Evolutionary conservation across 148 eudicot species (phyloP), one percentile per base, ranked within the genome.

Genomic region (Vaccinium vitisidaea): DNA sequence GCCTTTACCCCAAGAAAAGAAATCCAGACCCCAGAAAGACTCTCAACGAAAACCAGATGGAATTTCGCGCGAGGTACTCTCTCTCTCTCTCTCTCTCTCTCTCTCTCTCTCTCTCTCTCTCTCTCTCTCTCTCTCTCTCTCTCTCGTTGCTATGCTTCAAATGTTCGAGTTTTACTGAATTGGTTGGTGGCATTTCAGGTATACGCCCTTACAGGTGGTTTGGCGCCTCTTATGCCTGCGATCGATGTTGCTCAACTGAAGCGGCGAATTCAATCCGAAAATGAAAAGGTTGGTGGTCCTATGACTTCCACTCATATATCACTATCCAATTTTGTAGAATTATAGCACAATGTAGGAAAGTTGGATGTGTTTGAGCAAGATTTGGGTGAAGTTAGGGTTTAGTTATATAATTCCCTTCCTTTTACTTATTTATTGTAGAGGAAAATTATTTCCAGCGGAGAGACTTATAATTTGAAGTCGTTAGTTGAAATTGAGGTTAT

Each of bases 1-100:
- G 81, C 81, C 88, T 78, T 61, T 86, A 12, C 59, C 92, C 23
- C 92, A 85, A 39, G 97, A 94, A 86, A 94, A 95, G 94, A 95
- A 94, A 79, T 85, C 97, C 3, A 92, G 91, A 65, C 93, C 95
- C 71, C 98, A 89, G 1, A 95, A 94, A 88, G 95, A 95, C 79
- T 90, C 95, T 86, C 98, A 95, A 81, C 81, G 98, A 27, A 95
- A 95, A 86, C 98, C 97, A 5, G 98, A 95, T 92, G 98, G 98
- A 43, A 92, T 95, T 86, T 95, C 98, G 12, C 92, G 97, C 6
- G 95, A 95, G 93, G 98, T 93, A 50, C 27, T 1, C 27, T 46
- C 73, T 46, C n/a, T 55, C 36, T 32, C 36, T 32, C 36, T 32
- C 36, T 32, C 36, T 32, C 36, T 32, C n/a, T n/a, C n/a, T n/a